Base-by-base conservation (phyloP, 202 grass and related monocot species). In the Eragrostis tef region DNA sequence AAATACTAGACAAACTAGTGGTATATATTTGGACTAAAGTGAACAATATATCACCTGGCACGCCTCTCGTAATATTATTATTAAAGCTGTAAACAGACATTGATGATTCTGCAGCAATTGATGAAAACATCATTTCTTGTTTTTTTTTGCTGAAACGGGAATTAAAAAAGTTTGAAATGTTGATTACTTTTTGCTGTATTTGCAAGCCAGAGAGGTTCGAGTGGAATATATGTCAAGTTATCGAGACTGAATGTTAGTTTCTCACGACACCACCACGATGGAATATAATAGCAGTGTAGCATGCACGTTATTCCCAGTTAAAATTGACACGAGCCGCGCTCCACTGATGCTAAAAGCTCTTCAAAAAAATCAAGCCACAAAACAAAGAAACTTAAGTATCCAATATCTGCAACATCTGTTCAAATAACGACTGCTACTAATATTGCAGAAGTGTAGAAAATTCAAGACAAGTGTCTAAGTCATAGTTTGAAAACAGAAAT, bases 1-100 rank as follows among this genome's bases (percentile, higher is more conserved):
- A 89, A 79, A 86, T 89, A 83, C 52, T 79, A 31, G 68, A 86
- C 79, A 86, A 68, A 83, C 59, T 79, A 67, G 67, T 68, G 16
- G 75, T 86, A 61, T 86, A 70, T 65, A 78, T 54, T 54, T 71
- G 67, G 71, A 48, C 46, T 47, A 22, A 63, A 80, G 64, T 51
- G 42, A 68, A 75, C 74, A 64, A 21, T 48, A 17, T 17, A 24
- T 44, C 64, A 49, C 71, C 54, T 71, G 65, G 78, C 66, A 80
- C 62, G 56, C 65, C 71, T 29, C 71, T 69, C 10, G 26, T 66
- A 67, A 75, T 60, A 70, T 79, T 58, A 44, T 49, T 61, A 39
- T 77, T 49, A 16, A 60, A 45, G 25, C 5, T 79, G 80, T 73
- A 67, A 69, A 45, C 51, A 11, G 24, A 80, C 63, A 22, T 71